Conservation (phyloP, 2,329 filamentous ascomycete genomes). For the Davidsoniella australis region DNA sequence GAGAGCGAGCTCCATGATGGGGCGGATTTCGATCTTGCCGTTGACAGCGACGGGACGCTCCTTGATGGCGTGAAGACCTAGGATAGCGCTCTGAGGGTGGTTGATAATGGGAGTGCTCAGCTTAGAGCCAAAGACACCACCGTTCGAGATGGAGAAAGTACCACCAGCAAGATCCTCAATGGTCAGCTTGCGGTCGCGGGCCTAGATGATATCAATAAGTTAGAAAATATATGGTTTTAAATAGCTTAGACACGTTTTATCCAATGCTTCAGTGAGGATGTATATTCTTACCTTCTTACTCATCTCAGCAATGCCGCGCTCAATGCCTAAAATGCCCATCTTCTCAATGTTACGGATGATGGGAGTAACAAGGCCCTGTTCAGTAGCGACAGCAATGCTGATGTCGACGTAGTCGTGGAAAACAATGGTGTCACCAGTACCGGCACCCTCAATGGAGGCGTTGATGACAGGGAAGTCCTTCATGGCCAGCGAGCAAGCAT, state of each 20-base stretch:
- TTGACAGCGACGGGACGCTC: constrained; percentile 79
- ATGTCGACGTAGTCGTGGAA: constrained; percentile 98
- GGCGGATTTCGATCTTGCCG: constrained; percentile 85
- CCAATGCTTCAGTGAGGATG: not conserved
- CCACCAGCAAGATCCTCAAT: constrained; percentile 99
- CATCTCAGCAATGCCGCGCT: constrained; percentile 79
- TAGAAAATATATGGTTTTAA: constrained; percentile 8
- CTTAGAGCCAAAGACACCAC: constrained; percentile 89
- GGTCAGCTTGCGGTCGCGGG: constrained; percentile 86
- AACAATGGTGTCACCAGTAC: constrained; percentile 91
- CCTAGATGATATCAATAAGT: constrained; percentile 30
- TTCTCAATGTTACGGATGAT: constrained; percentile 87
- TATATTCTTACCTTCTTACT: constrained; percentile 64
- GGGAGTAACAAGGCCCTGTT: constrained; percentile 92
- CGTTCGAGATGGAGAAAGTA: constrained; percentile 95
- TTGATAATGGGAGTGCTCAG: constrained; percentile 99
- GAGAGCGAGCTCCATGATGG: constrained; percentile 99
- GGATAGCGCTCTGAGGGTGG: constrained; percentile 76
- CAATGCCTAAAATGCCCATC: constrained; percentile 76
- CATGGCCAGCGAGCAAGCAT: constrained; percentile 80
- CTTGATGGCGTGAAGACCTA: constrained; percentile 93
- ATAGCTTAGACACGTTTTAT: constrained; percentile 1
- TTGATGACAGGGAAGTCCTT: constrained; percentile 89
- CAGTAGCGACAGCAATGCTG: constrained; percentile 89
- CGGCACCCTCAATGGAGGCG: constrained; percentile 88